Percentiles rank a stretch among this genome's conserved stretches.
phyloP scores from a whole-genome alignment of 23 red algal genomes.

The Agarophyton chilense region DNA sequence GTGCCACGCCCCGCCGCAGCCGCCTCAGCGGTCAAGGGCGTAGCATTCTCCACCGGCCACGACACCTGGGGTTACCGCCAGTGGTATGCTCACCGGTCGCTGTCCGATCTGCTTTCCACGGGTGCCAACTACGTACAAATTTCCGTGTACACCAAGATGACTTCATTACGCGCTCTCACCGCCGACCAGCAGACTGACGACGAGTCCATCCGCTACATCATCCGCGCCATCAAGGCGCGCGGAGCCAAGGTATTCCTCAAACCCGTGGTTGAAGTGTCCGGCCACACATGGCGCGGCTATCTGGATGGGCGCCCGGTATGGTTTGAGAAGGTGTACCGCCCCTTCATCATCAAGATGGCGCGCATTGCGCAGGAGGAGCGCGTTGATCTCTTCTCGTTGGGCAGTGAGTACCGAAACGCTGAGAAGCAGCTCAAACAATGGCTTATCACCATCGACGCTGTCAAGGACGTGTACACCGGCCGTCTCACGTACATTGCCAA shows the following conservation, averaged over 20 bases:
- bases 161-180: neutral
- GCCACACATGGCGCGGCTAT: conserved; percentile 36
- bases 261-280: conserved; percentile 32
- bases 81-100: conserved; percentile 1
- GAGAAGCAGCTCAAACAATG: neutral
- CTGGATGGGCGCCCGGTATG: neutral
- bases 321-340: conserved; percentile 46
- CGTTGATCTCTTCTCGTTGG: conserved; percentile 38
- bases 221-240: conserved; percentile 13
- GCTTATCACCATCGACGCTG: neutral
- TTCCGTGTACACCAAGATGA: conserved; percentile 26
- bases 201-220: conserved; percentile 50
- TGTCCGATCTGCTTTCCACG: conserved; percentile 1
- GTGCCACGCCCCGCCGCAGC: neutral
- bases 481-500: conserved; percentile 44
- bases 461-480: conserved; percentile 1
- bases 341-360: conserved; percentile 33
- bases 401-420: conserved; percentile 19
- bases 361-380: conserved; percentile 35
- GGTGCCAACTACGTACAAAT: conserved; percentile 49
- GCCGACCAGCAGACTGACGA: conserved; percentile 34
- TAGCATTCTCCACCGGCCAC: conserved; percentile 41
- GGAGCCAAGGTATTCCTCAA: conserved; percentile 38
- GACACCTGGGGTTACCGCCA: conserved; percentile 41
- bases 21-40: neutral